phyloP scores from a whole-genome alignment of 352 stramenopile species.

The Pythium insidiosum region DNA sequence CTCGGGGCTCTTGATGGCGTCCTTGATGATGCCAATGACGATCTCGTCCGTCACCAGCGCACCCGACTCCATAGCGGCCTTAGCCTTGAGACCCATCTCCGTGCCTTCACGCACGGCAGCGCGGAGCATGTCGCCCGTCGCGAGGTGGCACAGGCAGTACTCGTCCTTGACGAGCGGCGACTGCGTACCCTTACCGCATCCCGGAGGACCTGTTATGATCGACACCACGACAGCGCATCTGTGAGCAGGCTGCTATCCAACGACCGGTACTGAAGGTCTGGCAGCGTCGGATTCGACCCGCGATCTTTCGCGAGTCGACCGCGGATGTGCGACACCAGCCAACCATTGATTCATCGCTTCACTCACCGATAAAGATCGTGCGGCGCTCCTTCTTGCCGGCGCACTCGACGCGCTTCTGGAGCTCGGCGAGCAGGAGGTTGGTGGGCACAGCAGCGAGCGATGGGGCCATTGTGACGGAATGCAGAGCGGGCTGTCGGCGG shows the following conservation, averaged over 20 bases:
- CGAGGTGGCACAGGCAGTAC: slow-evolving; percentile 97
- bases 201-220: slow-evolving; percentile 69
- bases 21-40: slow-evolving; percentile 99
- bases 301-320: too few species aligned
- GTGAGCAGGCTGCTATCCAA: slow-evolving; percentile 1
- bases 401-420: slow-evolving; percentile 90
- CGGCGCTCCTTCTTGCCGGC: slow-evolving; percentile 90
- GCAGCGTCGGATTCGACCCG: too few species aligned
- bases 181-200: slow-evolving; percentile 99
- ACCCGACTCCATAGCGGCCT: slow-evolving; percentile 97
- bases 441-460: slow-evolving; percentile 74
- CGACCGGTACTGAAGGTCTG: too few species aligned
- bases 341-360: too few species aligned
- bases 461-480: slow-evolving; percentile 24
- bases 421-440: slow-evolving; percentile 80
- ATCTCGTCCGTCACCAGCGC: slow-evolving; percentile 96
- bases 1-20: slow-evolving; percentile 95
- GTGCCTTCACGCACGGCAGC: slow-evolving; percentile 94
- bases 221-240: slow-evolving; percentile 6
- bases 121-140: slow-evolving; percentile 99
- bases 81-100: slow-evolving; percentile 96
- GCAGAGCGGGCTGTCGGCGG: too few species aligned
- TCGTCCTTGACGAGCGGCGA: slow-evolving; percentile 96
- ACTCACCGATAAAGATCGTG: slow-evolving; percentile 91
- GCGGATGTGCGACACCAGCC: too few species aligned